Evolutionary conservation across 257 asterid genomes (phyloP), one percentile per base, ranked within the genome.

Genomic region (Ligustrum vulgare): DNA sequence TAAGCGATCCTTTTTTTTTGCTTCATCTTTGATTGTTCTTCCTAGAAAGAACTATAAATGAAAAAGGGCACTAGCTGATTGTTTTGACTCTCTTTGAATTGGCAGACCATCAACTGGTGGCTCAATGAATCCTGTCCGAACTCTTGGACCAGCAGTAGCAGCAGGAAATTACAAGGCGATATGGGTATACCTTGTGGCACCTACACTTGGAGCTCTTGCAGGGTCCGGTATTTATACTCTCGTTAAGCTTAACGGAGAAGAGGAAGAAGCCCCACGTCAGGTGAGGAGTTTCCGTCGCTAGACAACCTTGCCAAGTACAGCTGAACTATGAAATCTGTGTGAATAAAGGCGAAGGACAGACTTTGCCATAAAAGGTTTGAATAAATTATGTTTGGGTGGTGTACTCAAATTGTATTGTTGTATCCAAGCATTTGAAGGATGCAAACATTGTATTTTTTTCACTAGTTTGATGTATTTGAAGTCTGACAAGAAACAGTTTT

Each of bases 61-160:
- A 20, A 58, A 60, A 10, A 11, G 32, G 64, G 28, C 64, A 56
- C 31, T 20, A 56, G 31, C 28, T 56, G 22, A 56, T 8, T 22
- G 25, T 25, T 23, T 13, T 25, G 6, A 8, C 16, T 10, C 67
- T 60, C 35, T 54, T 54, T 54, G 56, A 4, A 45, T 16, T 16
- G 49, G 78, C 85, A 92, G 97, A 84, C 94, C 94, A 49, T 90
- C 97, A 0, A 94, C 88, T 10, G 97, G 98, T 35, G 98, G 74
- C 5, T 92, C 98, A 0, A 94, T 94, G 98, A 94, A 94, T 81
- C 98, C 97, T 2, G 97, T 90, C 25, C 51, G 97, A 49, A 89
- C 97, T 9, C 80, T 94, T 35, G 97, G 98, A 16, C 98, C 98
- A 11, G 98, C 98, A 0, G 73, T 94, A 16, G 97, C 98, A 15